These are phyloP conservation scores for Magnolia sinica DNA, from an alignment of 164 flowering plant genomes.

Conservation along the genomic window DNA sequence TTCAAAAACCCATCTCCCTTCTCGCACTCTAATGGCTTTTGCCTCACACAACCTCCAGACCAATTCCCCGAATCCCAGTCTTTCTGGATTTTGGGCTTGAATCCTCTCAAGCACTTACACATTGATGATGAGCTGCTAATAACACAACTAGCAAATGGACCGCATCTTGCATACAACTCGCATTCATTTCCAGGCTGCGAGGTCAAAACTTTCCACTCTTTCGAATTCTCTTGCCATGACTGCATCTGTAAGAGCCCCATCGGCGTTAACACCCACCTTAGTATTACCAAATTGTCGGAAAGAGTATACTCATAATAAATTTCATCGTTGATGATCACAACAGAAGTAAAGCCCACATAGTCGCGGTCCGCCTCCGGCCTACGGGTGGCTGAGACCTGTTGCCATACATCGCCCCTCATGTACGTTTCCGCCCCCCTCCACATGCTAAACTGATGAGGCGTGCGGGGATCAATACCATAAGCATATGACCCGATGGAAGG, in stretches of 20 bases:
- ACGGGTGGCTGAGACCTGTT: conserved; percentile 16
- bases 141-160: conserved; percentile 14
- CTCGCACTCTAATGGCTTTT: conserved; percentile 8
- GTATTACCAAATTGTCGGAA: background rate
- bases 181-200: background rate
- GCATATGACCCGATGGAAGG: background rate
- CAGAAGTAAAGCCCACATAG: background rate
- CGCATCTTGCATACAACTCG: conserved; percentile 14
- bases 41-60: conserved; percentile 18
- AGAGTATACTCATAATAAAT: background rate
- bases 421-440: background rate
- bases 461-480: background rate
- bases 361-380: conserved; percentile 21
- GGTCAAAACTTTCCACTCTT: conserved; percentile 5
- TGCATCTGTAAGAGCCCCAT: background rate
- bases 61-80: conserved; percentile 17
- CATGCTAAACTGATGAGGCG: background rate
- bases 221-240: background rate
- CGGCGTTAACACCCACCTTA: background rate
- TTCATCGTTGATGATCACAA: background rate
- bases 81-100: conserved; percentile 1
- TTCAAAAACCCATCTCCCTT: conserved; percentile 5
- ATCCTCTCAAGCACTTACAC: conserved; percentile 17
- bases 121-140: background rate
- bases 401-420: background rate